A percentile compares a stretch with the other conserved stretches of the same genome.
These are phyloP conservation scores for Cladophialophora exuberans DNA, from an alignment of 2,329 filamentous ascomycete species.

Conservation along the genomic window DNA sequence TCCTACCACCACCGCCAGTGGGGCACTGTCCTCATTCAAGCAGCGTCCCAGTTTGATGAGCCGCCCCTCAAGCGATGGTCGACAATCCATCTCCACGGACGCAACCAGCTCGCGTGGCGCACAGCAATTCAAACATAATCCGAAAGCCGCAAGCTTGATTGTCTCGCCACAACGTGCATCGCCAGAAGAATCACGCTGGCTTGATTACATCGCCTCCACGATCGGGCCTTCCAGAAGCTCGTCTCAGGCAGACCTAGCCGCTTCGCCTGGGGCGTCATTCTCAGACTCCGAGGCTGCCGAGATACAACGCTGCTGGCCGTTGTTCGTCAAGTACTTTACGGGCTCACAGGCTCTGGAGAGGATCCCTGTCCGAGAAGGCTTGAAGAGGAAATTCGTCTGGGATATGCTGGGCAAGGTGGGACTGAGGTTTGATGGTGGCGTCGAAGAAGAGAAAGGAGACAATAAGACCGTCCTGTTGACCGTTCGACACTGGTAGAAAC, in stretches of 20 bases:
- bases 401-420: conserved; percentile 65
- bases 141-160: conserved; percentile 56
- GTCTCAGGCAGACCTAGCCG: conserved; percentile 37
- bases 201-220: conserved; percentile 49
- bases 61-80: conserved; percentile 28
- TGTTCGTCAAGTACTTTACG: conserved; percentile 84
- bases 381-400: conserved; percentile 74
- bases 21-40: conserved; percentile 17
- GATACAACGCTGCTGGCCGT: conserved; percentile 69
- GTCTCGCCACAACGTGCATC: conserved; percentile 78
- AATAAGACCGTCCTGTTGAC: conserved; percentile 29
- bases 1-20: conserved; percentile 9
- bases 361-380: conserved; percentile 79
- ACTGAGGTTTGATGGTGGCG: conserved; percentile 41
- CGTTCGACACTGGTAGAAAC: conserved; percentile 29
- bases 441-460: conserved; percentile 29
- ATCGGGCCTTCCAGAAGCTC: conserved; percentile 32
- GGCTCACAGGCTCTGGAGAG: conserved; percentile 83
- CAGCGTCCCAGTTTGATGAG: conserved; percentile 29
- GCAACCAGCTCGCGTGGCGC: conserved; percentile 18
- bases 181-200: conserved; percentile 74
- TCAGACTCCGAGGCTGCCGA: conserved; percentile 35
- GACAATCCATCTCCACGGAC: conserved; percentile 30
- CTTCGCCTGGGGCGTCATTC: conserved; percentile 1
- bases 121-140: conserved; percentile 25